Evolutionary conservation across 1,284 basidiomycete genomes (phyloP).

Genomic region (Moesziomyces parantarcticus): DNA sequence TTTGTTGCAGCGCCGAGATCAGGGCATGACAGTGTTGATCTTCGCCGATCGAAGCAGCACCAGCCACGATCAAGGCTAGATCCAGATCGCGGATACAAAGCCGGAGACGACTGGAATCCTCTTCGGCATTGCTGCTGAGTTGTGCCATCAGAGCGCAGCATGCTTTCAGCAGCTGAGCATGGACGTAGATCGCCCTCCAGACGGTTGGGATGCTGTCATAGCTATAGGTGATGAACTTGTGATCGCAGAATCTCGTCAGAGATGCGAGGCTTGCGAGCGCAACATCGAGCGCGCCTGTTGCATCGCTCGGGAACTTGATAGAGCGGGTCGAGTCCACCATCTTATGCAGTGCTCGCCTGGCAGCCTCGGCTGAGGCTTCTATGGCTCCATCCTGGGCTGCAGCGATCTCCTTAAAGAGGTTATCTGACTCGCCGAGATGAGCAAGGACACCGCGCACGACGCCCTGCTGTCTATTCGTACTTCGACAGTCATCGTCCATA

Average conservation of each 20-base stretch:
- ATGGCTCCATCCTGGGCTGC: neutral
- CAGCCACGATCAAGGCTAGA: conserved; percentile 83
- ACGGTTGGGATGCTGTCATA: conserved; percentile 68
- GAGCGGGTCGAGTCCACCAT: neutral
- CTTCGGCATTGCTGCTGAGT: neutral
- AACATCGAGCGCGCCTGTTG: neutral
- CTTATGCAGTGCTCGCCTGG: conserved; percentile 1
- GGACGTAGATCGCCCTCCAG: conserved; percentile 71
- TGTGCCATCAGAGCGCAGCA: conserved; percentile 21
- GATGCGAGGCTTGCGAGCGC: conserved; percentile 20
- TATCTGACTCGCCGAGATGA: neutral
- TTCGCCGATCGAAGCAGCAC: conserved; percentile 68
- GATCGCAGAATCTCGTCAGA: conserved; percentile 68
- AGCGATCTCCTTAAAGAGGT: neutral
- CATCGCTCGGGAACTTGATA: neutral
- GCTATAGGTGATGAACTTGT: conserved; percentile 68
- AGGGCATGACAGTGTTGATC: conserved; percentile 33
- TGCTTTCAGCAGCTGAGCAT: conserved; percentile 52
- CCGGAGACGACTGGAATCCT: neutral
- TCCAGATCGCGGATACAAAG: conserved; percentile 75
- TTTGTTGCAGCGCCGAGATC: conserved; percentile 68
- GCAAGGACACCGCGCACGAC: neutral
- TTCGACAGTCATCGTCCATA: no score
- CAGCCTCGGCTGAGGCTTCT: conserved; percentile 4
- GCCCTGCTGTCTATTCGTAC: neutral